Percentiles rank a stretch among this genome's conserved stretches.
Conservation (phyloP, 2,329 filamentous ascomycete species). For the Cadophora malorum region DNA sequence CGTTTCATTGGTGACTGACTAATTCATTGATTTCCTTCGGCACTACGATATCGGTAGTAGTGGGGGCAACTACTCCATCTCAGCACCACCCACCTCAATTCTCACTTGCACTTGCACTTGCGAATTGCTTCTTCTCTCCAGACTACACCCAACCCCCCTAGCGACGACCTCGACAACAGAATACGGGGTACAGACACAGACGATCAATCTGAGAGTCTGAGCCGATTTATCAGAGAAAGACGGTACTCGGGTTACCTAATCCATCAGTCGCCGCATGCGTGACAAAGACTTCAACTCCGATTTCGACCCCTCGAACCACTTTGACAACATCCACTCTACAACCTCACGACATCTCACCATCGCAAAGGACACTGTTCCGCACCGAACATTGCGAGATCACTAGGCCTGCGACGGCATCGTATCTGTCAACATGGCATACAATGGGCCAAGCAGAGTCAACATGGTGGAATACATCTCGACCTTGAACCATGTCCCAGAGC, state of each 20-base stretch:
- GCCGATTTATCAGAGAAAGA: neutral
- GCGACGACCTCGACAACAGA: neutral
- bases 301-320: neutral
- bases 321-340: constrained; percentile 55
- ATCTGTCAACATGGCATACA: constrained; percentile 62
- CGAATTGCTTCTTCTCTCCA: constrained; percentile 2
- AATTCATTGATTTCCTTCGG: neutral
- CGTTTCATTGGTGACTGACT: neutral
- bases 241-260: neutral
- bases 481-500: constrained; percentile 73
- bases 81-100: constrained; percentile 3
- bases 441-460: constrained; percentile 80
- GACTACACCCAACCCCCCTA: neutral
- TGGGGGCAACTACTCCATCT: neutral
- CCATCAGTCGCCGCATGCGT: constrained; percentile 12
- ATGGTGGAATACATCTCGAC: constrained; percentile 90
- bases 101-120: neutral
- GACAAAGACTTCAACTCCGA: constrained; percentile 12
- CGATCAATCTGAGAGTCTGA: neutral
- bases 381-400: neutral
- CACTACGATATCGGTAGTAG: neutral
- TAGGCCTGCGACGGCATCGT: constrained; percentile 4
- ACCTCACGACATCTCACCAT: neutral
- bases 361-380: neutral
- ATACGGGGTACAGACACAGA: constrained; percentile 1